Evolutionary conservation across 2,329 filamentous ascomycete species (phyloP).

Genomic region (Colletotrichum shisoi): DNA sequence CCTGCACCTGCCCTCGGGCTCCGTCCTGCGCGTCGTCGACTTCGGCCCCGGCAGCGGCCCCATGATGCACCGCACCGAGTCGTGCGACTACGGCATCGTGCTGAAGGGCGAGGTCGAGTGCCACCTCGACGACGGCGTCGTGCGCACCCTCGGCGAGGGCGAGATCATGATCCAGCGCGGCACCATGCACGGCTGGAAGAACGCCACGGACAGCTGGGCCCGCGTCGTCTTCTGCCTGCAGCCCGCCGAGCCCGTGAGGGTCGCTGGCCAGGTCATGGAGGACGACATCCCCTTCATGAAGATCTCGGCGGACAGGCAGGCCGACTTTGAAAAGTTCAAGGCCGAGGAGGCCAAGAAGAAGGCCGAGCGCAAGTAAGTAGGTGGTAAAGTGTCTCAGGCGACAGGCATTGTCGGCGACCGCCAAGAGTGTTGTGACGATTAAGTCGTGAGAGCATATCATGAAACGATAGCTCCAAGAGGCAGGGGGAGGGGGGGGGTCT

Average conservation of each 20-base stretch:
- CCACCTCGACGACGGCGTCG: conserved; percentile 55
- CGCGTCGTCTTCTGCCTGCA: conserved; percentile 42
- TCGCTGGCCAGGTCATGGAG: conserved; percentile 33
- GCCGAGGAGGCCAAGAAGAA: conserved; percentile 28
- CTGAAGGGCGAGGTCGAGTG: conserved; percentile 57
- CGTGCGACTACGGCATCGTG: conserved; percentile 57
- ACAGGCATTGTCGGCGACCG: too few species aligned
- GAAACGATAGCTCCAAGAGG: too few species aligned
- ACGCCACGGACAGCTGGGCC: conserved; percentile 37
- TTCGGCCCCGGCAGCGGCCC: conserved; percentile 36
- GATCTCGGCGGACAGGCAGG: conserved; percentile 32
- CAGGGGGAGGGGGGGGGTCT: too few species aligned
- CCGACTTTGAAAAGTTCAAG: conserved; percentile 33
- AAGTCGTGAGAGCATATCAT: too few species aligned
- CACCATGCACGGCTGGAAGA: conserved; percentile 51
- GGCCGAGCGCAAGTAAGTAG: conserved; percentile 6
- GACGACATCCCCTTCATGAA: conserved; percentile 35
- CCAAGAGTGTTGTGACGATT: too few species aligned
- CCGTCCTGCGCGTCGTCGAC: conserved; percentile 38
- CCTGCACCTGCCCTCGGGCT: conserved; percentile 35
- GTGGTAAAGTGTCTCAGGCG: too few species aligned
- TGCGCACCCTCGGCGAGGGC: conserved; percentile 50
- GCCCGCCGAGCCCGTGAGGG: conserved; percentile 50
- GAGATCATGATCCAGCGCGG: conserved; percentile 58
- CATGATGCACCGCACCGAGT: conserved; percentile 56